Evolutionary conservation across 2,329 filamentous ascomycete species (phyloP), one percentile per base, ranked within the genome.

Genomic region (Fusarium multiceps): DNA sequence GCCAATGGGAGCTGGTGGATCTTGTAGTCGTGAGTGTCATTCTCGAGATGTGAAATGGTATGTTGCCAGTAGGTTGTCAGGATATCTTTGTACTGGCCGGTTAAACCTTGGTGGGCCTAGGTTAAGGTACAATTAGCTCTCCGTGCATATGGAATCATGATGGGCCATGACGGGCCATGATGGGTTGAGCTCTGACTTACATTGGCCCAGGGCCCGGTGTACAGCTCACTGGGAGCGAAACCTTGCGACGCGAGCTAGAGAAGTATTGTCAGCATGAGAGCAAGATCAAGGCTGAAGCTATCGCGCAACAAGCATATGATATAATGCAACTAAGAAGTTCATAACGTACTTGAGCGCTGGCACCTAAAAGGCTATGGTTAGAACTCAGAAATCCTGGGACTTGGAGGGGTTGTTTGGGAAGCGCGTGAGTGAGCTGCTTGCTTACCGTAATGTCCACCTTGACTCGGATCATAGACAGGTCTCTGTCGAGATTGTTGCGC

Each of bases 31-130:
- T 99, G 96, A 50, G 92, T 93, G 76, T 98, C 96, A 64, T 88
- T 93, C 82, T 99, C 96, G 63, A 99, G 89, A 79, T 97, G 94
- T 72, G 92, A 95, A 83, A 99, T 97, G 68, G 94, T 96, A 78
- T 99, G 95, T 81, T 99, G 96, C 96, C 96, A 99, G 83, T 99
- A 99, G 8, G 95, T 98, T 45, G 97, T 98, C 75, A 99, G 86
- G 76, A 98, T 98, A 80, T 99, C 96, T 79, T 97, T 95, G 81
- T 98, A 97, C 68, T 92, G 92, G 67, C 94, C 94, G 62, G 91
- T 92, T 49, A 99, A 87, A 51, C 96, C 96, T 87, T 99, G 96
- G 78, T 97, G 97, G 71, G 98, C 93, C 93, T 97, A 57, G 7
- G 7, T 43, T 45, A 41, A 55, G 62, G 53, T 48, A 14, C 23